These are phyloP conservation scores for Irpex lacteus DNA, from an alignment of 1,284 basidiomycete genomes.

Conservation along the genomic window DNA sequence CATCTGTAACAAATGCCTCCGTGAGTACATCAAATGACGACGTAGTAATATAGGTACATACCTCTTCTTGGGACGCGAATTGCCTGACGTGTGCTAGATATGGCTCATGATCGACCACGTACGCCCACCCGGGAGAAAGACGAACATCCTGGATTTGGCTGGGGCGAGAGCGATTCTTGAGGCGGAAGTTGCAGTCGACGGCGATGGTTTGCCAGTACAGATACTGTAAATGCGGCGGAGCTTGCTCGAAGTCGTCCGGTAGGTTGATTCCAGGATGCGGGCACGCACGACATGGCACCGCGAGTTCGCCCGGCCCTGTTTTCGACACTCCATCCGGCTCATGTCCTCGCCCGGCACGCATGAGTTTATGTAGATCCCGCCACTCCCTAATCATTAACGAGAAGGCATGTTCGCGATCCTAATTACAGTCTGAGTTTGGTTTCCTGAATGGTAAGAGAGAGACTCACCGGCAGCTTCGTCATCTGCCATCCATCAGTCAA, in stretches of 20 bases:
- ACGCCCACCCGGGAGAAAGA: constrained; percentile 21
- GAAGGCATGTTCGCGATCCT: constrained; percentile 29
- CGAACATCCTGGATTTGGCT: constrained; percentile 19
- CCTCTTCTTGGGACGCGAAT: constrained; percentile 16
- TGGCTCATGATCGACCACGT: constrained; percentile 22
- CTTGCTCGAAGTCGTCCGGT: constrained; percentile 24
- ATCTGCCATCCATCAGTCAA: not conserved
- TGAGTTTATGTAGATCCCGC: constrained; percentile 30
- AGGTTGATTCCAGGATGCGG: constrained; percentile 32
- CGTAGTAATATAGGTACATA: constrained; percentile 6
- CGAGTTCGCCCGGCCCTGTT: constrained; percentile 27
- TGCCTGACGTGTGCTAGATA: constrained; percentile 20
- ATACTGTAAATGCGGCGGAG: constrained; percentile 8
- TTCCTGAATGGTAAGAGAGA: not conserved
- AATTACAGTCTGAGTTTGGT: no score
- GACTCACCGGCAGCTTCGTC: not conserved
- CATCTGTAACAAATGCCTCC: constrained; percentile 6
- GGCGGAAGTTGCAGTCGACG: constrained; percentile 29
- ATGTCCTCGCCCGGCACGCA: constrained; percentile 31
- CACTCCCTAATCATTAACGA: constrained; percentile 25
- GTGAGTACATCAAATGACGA: not conserved
- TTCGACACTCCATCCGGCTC: constrained; percentile 17
- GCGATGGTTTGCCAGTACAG: constrained; percentile 22
- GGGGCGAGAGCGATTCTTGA: constrained; percentile 23
- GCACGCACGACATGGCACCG: constrained; percentile 34